A percentile compares a stretch with the other conserved stretches of the same genome.
These are phyloP conservation scores for Taphrina deformans DNA, from an alignment of 1,139 yeast species.

Conservation along the genomic window DNA sequence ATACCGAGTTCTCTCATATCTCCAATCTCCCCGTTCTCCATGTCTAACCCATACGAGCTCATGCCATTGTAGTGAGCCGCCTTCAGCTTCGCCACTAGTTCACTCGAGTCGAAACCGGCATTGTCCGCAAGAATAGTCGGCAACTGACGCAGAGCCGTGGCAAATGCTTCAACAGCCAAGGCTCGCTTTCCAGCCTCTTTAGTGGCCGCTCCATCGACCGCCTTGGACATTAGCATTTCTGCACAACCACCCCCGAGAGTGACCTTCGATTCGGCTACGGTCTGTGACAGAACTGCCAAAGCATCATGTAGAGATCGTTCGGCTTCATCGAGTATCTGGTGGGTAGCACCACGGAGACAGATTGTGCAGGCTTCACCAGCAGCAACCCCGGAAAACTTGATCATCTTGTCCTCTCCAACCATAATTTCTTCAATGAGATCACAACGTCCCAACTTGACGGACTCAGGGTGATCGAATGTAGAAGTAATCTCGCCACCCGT, in stretches of 20 bases:
- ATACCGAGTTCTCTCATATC: conserved; percentile 94
- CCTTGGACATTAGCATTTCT: conserved; percentile 97
- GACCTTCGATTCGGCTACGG: conserved; percentile 90
- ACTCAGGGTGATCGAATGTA: conserved; percentile 89
- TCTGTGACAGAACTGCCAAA: conserved; percentile 88
- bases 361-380: conserved; percentile 97
- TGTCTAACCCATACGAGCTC: conserved; percentile 85
- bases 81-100: conserved; percentile 83
- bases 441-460: conserved; percentile 83
- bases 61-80: conserved; percentile 92
- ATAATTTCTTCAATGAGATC: conserved; percentile 85
- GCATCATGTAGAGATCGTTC: conserved; percentile 98
- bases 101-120: conserved; percentile 95
- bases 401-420: conserved; percentile 80
- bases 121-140: conserved; percentile 96
- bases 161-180: conserved; percentile 91
- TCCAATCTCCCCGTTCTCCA: conserved; percentile 77
- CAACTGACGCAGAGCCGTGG: conserved; percentile 86
- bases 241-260: conserved; percentile 98
- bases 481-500: conserved; percentile 99
- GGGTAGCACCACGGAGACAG: conserved; percentile 92
- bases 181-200: conserved; percentile 92
- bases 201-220: conserved; percentile 93
- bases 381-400: conserved; percentile 90
- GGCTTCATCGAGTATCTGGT: conserved; percentile 92